These are phyloP conservation scores for Pythium aristosporum DNA, from an alignment of 352 stramenopile species.

Conservation along the genomic window DNA sequence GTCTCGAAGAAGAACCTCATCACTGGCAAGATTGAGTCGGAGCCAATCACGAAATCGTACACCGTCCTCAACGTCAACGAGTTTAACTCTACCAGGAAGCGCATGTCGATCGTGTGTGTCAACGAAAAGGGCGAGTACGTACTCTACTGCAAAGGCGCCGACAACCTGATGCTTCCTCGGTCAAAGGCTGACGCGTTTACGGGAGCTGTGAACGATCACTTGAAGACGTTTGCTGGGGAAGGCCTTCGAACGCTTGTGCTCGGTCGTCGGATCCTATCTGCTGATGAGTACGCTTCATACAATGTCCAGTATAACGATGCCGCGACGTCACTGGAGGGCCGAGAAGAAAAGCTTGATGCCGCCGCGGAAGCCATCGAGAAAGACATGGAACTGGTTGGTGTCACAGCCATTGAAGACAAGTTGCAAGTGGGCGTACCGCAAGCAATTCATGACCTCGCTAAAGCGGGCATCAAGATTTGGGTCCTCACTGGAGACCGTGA, in stretches of 20 bases:
- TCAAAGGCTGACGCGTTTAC: slow-evolving; percentile 21
- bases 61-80: slow-evolving; percentile 81
- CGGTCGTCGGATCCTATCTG: slow-evolving; percentile 45
- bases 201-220: slow-evolving; percentile 37
- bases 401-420: slow-evolving; percentile 93
- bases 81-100: slow-evolving; percentile 94
- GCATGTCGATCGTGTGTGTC: slow-evolving; percentile 96
- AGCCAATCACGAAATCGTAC: slow-evolving; percentile 29
- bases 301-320: slow-evolving; percentile 55
- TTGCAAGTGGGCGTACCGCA: slow-evolving; percentile 89
- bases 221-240: slow-evolving; percentile 70
- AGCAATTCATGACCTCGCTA: slow-evolving; percentile 84
- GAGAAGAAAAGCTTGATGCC: slow-evolving; percentile 51
- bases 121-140: slow-evolving; percentile 45
- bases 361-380: slow-evolving; percentile 63
- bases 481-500: slow-evolving; percentile 94
- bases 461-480: slow-evolving; percentile 93
- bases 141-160: slow-evolving; percentile 80
- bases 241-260: slow-evolving; percentile 82
- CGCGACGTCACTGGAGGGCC: slow-evolving; percentile 44
- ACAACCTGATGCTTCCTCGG: slow-evolving; percentile 84
- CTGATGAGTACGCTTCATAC: slow-evolving; percentile 57
- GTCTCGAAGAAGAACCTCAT: slow-evolving; percentile 39
- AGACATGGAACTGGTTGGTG: slow-evolving; percentile 82
- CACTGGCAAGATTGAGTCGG: slow-evolving; percentile 15